These are phyloP conservation scores for Cordyceps cicadae DNA, from an alignment of 2,329 filamentous ascomycete genomes.

Conservation along the genomic window DNA sequence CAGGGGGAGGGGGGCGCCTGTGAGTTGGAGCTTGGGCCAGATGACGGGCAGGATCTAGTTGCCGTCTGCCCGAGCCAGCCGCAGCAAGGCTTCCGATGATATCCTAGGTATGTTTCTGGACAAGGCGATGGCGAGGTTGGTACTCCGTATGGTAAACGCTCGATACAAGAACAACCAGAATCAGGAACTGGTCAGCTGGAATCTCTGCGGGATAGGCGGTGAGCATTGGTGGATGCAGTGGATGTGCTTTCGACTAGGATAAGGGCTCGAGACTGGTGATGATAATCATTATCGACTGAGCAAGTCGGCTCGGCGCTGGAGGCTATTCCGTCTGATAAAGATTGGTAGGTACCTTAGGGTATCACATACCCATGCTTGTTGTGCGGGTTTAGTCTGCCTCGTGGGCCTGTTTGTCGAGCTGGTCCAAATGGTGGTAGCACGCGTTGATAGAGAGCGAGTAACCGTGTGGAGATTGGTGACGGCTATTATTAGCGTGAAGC, in stretches of 20 bases:
- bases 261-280: slow-evolving; percentile 5
- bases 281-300: neutral
- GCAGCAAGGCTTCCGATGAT: neutral
- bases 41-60: slow-evolving; percentile 7
- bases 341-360: neutral
- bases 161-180: neutral
- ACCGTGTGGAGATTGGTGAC: neutral
- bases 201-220: neutral
- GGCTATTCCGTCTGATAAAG: neutral
- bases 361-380: neutral
- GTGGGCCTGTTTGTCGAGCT: neutral
- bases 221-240: neutral
- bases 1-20: neutral
- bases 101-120: neutral
- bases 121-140: neutral
- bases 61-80: slow-evolving; percentile 4
- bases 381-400: neutral
- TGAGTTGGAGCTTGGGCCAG: neutral
- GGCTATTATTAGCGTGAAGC: neutral
- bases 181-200: neutral
- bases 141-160: neutral
- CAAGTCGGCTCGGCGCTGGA: neutral
- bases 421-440: neutral
- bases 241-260: slow-evolving; percentile 5
- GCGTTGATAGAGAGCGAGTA: neutral